Base-by-base conservation (phyloP, 495 filamentous ascomycete genomes). In the Rhizodiscina lignyota region DNA sequence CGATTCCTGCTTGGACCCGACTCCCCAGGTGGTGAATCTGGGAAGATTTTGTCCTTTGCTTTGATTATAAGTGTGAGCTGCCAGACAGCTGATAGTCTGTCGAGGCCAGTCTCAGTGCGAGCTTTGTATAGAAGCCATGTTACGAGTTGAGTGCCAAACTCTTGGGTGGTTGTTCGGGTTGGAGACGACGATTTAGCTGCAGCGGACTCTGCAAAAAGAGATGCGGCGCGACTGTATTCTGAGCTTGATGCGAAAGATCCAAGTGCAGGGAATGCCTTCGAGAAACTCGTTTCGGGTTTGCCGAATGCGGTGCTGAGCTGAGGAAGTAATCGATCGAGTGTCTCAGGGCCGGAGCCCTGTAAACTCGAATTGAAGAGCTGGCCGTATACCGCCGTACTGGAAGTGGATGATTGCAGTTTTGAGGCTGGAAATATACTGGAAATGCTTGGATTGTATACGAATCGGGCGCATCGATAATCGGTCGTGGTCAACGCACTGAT, bases 111-210 rank as follows among this genome's bases (percentile, higher is more conserved):
- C 33, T 71, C 66, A 10, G 68, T 68, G 42, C 83, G 66, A 18
- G 77, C 64, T 11, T 83, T 51, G 36, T 71, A 62, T 19, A 94
- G 67, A 10, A 97, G 70, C 80, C 84, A 94, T 8, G 77, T 72
- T 27, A 92, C 67, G 8, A 96, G 54, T 15, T 78, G 69, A 39
- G 72, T 91, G 43, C 93, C 87, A 12, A 43, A 43, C 26, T 74
- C 67, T 5, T 83, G 74, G 29, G 78, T 73, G 1, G 57, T 37
- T 5, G 64, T 51, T n/a, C n/a, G n/a, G n/a, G n/a, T n/a, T 2
- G 38, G 39, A n/a, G 39, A 24, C 29, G 39, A 29, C 13, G 39
- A 35, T 20, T 34, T 41, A 26, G 44, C 28, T 8, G 41, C 8
- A 2, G 43, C 27, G 18, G 36, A 33, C 3, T 37, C 15, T 15